These are phyloP conservation scores for Nicotiana otophora DNA, from an alignment of 257 asterid species.

Conservation along the genomic window DNA sequence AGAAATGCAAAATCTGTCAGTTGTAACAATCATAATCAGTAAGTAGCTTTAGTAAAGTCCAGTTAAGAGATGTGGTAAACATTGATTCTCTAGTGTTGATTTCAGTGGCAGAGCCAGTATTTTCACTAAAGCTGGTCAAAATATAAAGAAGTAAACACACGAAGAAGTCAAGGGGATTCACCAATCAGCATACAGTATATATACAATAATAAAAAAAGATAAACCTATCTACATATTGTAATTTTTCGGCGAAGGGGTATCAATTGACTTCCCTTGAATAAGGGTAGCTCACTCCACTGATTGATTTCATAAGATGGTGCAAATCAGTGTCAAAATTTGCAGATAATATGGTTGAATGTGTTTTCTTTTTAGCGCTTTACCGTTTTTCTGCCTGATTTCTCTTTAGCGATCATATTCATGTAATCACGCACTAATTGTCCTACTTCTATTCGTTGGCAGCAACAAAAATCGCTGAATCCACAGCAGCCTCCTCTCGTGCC, in stretches of 20 bases:
- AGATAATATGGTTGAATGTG: background rate
- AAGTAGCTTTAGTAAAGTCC: background rate
- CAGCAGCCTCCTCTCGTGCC: constrained; percentile 6
- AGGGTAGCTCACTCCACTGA: too few relatives aligned
- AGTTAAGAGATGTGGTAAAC: background rate
- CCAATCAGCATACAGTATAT: too few relatives aligned
- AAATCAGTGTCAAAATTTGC: background rate
- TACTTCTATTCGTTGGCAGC: constrained; percentile 1
- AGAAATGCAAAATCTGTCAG: background rate
- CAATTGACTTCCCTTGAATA: too few relatives aligned
- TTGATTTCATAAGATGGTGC: background rate
- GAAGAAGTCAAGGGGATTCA: too few relatives aligned
- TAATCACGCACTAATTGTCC: background rate
- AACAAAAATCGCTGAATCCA: background rate
- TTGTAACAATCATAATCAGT: background rate
- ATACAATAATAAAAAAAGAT: too few relatives aligned
- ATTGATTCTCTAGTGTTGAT: background rate
- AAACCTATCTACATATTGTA: too few relatives aligned
- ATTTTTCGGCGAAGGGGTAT: too few relatives aligned
- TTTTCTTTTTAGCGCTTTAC: background rate
- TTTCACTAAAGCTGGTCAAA: too few relatives aligned
- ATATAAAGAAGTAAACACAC: too few relatives aligned
- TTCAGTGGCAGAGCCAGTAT: too few relatives aligned
- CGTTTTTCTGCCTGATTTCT: background rate
- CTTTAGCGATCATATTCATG: background rate